Percentiles rank a stretch among this genome's conserved stretches.
These are phyloP conservation scores for Fonsecaea nubica DNA, from an alignment of 2,329 filamentous ascomycete genomes.

Conservation along the genomic window DNA sequence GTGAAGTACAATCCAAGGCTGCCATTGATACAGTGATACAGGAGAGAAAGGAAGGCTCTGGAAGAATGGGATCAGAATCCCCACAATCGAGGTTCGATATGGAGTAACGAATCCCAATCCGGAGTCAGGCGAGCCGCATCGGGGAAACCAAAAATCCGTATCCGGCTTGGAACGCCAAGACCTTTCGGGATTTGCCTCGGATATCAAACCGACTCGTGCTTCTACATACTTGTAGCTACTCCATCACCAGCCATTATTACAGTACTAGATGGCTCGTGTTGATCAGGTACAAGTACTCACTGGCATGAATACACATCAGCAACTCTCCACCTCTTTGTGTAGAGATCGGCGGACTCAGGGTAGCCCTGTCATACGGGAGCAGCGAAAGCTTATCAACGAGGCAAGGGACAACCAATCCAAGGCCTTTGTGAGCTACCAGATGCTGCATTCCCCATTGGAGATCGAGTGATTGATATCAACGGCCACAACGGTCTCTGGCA, in stretches of 20 bases:
- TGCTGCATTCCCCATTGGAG: constrained; percentile 11
- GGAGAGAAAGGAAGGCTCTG: constrained; percentile 3
- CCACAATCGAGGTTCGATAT: neutral
- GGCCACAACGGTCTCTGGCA: neutral
- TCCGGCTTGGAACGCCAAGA: neutral
- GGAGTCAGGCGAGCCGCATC: neutral
- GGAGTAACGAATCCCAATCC: neutral
- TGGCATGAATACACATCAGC: neutral
- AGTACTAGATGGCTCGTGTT: neutral
- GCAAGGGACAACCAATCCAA: constrained; percentile 5
- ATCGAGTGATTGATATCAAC: constrained; percentile 1
- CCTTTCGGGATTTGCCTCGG: neutral
- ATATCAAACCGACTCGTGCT: too few species aligned
- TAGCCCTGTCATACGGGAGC: neutral
- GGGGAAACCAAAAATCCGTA: neutral
- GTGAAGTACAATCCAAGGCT: neutral
- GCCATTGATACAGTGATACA: neutral
- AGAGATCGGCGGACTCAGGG: neutral
- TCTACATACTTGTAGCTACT: neutral
- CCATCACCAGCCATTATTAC: neutral
- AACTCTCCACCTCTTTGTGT: neutral
- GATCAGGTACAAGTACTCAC: neutral
- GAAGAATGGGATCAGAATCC: neutral
- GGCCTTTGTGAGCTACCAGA: neutral
- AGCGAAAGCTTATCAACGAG: constrained; percentile 14